These are phyloP conservation scores for Fragilaria radians DNA, from an alignment of 108 stramenopile genomes.

Conservation along the genomic window DNA sequence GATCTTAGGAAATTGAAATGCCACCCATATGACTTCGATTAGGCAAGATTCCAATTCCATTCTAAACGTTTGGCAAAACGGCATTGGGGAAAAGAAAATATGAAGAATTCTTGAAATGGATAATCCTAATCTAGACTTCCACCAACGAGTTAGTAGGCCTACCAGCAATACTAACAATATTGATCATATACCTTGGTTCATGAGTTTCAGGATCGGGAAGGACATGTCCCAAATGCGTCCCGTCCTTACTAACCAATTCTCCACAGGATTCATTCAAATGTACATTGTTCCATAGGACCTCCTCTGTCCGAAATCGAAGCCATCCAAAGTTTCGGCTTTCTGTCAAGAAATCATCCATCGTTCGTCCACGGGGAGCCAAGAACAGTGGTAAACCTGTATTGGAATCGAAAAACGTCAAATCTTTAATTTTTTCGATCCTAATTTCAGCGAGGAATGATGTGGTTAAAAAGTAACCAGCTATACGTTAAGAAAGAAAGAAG, in stretches of 20 bases:
- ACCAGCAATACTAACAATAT: conserved; percentile 62
- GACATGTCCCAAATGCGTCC: conserved; percentile 59
- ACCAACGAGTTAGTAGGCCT: conserved; percentile 1
- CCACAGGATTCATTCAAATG: conserved; percentile 33
- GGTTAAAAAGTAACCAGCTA: conserved; percentile 36
- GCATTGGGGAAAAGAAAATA: too few relatives aligned
- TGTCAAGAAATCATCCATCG: conserved; percentile 63
- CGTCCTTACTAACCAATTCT: conserved; percentile 44
- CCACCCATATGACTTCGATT: too few relatives aligned
- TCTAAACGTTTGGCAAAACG: too few relatives aligned
- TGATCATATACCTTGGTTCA: conserved; percentile 34
- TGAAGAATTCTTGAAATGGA: too few relatives aligned
- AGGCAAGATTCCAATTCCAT: too few relatives aligned
- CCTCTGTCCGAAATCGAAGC: conserved; percentile 61
- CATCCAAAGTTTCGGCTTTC: conserved; percentile 70
- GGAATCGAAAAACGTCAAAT: conserved; percentile 76
- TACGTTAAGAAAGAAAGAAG: neutral
- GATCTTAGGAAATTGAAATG: too few relatives aligned
- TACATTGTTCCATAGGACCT: conserved; percentile 56
- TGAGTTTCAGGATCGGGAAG: conserved; percentile 72
- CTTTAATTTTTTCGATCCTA: conserved; percentile 15
- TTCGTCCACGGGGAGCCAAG: conserved; percentile 66
- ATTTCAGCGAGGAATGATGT: conserved; percentile 37
- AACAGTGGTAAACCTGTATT: conserved; percentile 79
- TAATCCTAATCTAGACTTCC: too few relatives aligned